phyloP scores from a whole-genome alignment of 2,329 filamentous ascomycete species.

The Aspergillus sp. region DNA sequence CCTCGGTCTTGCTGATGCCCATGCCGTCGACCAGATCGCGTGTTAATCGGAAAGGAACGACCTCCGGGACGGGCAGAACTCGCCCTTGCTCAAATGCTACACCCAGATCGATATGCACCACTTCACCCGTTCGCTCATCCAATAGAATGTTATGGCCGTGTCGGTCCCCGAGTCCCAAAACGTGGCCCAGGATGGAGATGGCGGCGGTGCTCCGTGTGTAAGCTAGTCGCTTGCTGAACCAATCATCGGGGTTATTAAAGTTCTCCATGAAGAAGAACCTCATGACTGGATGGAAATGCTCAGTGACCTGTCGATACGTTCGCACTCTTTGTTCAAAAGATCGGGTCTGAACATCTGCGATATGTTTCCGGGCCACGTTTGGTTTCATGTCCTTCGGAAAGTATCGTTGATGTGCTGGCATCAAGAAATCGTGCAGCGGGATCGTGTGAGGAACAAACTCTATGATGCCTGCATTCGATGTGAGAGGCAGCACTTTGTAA shows the following conservation, averaged over 20 bases:
- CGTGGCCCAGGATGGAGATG: constrained; percentile 90
- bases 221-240: constrained; percentile 85
- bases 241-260: constrained; percentile 91
- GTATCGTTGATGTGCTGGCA: constrained; percentile 86
- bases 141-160: constrained; percentile 97
- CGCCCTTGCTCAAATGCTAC: constrained; percentile 96
- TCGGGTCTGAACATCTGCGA: constrained; percentile 70
- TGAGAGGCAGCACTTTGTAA: constrained; percentile 94
- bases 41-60: constrained; percentile 92
- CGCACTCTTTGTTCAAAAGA: constrained; percentile 70
- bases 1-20: constrained; percentile 92
- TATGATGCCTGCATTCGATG: constrained; percentile 82
- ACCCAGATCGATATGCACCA: constrained; percentile 94
- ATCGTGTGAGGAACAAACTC: constrained; percentile 96
- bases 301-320: constrained; percentile 74
- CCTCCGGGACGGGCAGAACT: constrained; percentile 90
- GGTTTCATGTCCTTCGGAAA: constrained; percentile 81
- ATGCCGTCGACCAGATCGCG: constrained; percentile 95
- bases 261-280: constrained; percentile 96
- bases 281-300: constrained; percentile 89
- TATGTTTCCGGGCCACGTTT: constrained; percentile 74
- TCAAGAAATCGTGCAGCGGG: constrained; percentile 85
- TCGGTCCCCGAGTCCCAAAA: constrained; percentile 88
- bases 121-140: constrained; percentile 85
- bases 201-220: constrained; percentile 93